A percentile compares a stretch with the other conserved stretches of the same genome.
phyloP scores from a whole-genome alignment of 352 stramenopile species.

The Elongisporangium undulatum region DNA sequence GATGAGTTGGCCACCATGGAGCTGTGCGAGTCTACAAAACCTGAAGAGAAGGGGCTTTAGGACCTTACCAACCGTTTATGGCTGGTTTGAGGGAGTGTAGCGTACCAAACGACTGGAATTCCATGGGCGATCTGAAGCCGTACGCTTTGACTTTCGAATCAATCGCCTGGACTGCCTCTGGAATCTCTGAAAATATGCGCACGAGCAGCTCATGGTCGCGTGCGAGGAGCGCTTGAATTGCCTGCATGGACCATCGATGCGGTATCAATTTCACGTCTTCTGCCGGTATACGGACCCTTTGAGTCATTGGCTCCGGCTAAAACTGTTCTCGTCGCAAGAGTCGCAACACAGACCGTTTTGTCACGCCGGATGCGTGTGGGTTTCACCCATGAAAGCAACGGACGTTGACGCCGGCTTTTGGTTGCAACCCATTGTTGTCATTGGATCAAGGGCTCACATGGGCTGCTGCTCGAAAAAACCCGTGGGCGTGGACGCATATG shows the following conservation, averaged over 20 bases:
- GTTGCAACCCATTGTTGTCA: slow-evolving; percentile 7
- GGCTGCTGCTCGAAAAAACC: slow-evolving; percentile 63
- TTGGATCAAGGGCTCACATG: slow-evolving; percentile 25
- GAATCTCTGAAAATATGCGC: slow-evolving; percentile 34
- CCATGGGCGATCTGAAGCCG: slow-evolving; percentile 38
- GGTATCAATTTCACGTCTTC: slow-evolving; percentile 23
- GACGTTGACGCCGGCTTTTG: background rate
- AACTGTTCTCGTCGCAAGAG: background rate
- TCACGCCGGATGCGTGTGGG: background rate
- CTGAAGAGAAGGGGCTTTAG: background rate
- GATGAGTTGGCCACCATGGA: slow-evolving; percentile 3
- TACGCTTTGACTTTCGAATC: slow-evolving; percentile 34
- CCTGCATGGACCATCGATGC: slow-evolving; percentile 61
- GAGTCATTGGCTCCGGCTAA: background rate
- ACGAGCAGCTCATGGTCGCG: slow-evolving; percentile 24
- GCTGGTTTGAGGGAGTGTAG: background rate
- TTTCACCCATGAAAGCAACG: background rate
- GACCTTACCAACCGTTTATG: background rate
- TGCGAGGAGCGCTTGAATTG: slow-evolving; percentile 32
- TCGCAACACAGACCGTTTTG: background rate
- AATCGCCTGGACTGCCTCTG: slow-evolving; percentile 14
- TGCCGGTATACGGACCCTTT: background rate
- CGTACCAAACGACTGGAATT: slow-evolving; percentile 48
- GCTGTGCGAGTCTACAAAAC: background rate
- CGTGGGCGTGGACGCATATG: slow-evolving; percentile 21